Evolutionary conservation across 768 basidiomycete species (phyloP).

Genomic region (Lactifluus volemus): DNA sequence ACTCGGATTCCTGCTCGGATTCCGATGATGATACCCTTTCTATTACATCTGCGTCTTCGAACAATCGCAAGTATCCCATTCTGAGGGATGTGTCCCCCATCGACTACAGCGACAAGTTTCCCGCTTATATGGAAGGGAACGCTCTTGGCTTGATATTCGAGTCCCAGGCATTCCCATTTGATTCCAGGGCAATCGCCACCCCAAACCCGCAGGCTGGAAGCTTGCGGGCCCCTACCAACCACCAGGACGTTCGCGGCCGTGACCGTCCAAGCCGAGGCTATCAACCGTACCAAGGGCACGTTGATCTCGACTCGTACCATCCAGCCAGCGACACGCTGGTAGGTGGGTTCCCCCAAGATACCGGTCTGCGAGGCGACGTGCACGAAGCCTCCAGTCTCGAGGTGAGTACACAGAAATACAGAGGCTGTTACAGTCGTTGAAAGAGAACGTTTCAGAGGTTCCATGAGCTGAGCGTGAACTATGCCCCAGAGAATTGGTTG

Average conservation of each 20-base stretch:
- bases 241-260: constrained; percentile 3
- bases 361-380: neutral
- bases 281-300: neutral
- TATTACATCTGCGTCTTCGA: neutral
- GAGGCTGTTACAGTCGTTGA: neutral
- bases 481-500: neutral
- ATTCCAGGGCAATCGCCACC: neutral
- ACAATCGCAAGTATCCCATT: too few relatives aligned
- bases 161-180: neutral
- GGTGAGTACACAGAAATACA: neutral
- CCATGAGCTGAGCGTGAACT: neutral
- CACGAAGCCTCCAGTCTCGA: neutral
- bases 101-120: neutral
- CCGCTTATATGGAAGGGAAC: neutral
- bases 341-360: neutral
- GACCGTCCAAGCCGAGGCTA: neutral
- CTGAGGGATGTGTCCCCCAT: neutral
- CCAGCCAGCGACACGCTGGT: neutral
- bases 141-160: neutral
- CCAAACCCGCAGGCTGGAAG: neutral
- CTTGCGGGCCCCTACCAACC: constrained; percentile 2
- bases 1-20: neutral
- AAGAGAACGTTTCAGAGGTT: neutral
- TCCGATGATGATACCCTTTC: neutral
- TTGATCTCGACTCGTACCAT: neutral